A percentile compares a stretch with the other conserved stretches of the same genome.
phyloP scores from a whole-genome alignment of 2,329 filamentous ascomycete species.

The Diatrype stigma region DNA sequence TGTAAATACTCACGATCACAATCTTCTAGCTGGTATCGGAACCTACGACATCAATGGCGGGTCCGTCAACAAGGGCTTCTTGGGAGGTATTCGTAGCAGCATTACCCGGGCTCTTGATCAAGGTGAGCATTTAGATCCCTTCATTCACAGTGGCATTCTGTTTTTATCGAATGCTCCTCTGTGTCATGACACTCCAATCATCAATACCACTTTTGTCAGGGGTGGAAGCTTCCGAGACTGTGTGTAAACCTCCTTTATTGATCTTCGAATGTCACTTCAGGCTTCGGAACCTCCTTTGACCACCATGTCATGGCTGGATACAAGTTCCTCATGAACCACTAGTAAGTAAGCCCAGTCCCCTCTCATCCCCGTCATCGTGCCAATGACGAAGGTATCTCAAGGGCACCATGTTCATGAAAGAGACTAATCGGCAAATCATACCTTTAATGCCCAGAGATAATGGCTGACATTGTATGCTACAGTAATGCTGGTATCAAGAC shows the following conservation, averaged over 20 bases:
- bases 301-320: constrained; percentile 50
- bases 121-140: no score
- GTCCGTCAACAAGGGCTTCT: constrained; percentile 34
- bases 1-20: not conserved
- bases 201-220: no score
- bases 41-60: constrained; percentile 43
- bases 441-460: no score
- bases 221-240: no score
- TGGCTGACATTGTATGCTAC: no score
- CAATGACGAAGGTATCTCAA: not conserved
- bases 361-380: not conserved
- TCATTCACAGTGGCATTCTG: no score
- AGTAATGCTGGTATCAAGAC: no score
- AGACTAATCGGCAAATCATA: no score
- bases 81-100: constrained; percentile 31
- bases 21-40: constrained; percentile 39
- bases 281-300: constrained; percentile 43
- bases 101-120: constrained; percentile 38
- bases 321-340: constrained; percentile 51
- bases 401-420: not conserved
- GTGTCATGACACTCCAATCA: no score
- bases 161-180: no score
- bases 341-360: constrained; percentile 34
- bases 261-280: no score
- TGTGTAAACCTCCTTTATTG: no score